Percentiles rank a stretch among this genome's conserved stretches.
Conservation (phyloP, 2,329 filamentous ascomycete genomes). For the Xylariaceae sp. region DNA sequence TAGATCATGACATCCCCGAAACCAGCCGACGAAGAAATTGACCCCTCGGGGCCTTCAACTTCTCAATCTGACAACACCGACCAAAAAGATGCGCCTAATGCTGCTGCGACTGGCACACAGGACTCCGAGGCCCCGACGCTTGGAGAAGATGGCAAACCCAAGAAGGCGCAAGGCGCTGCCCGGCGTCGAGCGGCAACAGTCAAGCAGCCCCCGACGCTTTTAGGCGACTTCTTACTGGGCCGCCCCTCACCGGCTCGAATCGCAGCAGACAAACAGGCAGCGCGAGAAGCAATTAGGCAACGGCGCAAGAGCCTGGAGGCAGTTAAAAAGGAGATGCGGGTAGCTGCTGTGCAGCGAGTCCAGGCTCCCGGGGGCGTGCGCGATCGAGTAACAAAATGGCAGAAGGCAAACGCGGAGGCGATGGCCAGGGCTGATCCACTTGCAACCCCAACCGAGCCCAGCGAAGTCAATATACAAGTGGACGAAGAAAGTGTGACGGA, state of each 20-base stretch:
- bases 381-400: conserved; percentile 84
- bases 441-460: conserved; percentile 61
- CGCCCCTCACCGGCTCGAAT: conserved; percentile 56
- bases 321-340: conserved; percentile 64
- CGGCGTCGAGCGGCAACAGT: conserved; percentile 39
- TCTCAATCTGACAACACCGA: conserved; percentile 24
- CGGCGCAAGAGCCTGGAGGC: conserved; percentile 65
- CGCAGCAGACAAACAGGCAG: conserved; percentile 50
- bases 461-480: conserved; percentile 64
- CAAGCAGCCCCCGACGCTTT: conserved; percentile 37
- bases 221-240: conserved; percentile 41
- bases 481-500: conserved; percentile 68
- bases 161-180: conserved; percentile 28
- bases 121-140: conserved; percentile 25
- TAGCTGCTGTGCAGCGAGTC: conserved; percentile 62
- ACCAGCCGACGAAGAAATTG: conserved; percentile 38
- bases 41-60: conserved; percentile 36
- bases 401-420: conserved; percentile 75
- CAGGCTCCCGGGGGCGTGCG: conserved; percentile 71
- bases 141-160: conserved; percentile 30
- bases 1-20: conserved; percentile 42
- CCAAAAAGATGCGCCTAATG: conserved; percentile 30
- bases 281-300: conserved; percentile 47
- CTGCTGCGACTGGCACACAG: conserved; percentile 20
- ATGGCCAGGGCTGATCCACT: conserved; percentile 59